Conservation (phyloP, 768 basidiomycete species). For the Phaeotremella skinneri region DNA sequence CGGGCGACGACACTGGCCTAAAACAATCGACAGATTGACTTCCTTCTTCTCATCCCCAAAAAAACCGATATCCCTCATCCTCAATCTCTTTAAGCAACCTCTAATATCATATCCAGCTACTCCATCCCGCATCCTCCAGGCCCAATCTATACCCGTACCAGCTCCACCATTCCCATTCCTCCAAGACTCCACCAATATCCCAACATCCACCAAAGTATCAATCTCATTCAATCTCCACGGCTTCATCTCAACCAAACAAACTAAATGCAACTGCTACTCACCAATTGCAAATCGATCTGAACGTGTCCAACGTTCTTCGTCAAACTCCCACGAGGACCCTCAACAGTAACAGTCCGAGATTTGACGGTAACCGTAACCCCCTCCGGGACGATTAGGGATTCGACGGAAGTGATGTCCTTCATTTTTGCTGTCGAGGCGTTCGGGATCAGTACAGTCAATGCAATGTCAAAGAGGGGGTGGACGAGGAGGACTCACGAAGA, state of each 20-base stretch:
- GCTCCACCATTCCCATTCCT: background rate
- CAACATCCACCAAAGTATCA: background rate
- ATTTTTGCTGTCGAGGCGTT: slow-evolving; percentile 36
- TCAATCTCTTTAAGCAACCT: background rate
- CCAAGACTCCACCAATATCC: background rate
- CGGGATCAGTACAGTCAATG: background rate
- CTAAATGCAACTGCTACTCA: slow-evolving; percentile 29
- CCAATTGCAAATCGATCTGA: slow-evolving; percentile 53
- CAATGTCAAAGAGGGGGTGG: background rate
- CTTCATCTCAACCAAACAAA: background rate
- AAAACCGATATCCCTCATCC: background rate
- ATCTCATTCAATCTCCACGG: background rate
- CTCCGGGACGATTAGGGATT: slow-evolving; percentile 55
- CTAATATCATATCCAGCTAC: background rate
- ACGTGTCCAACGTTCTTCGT: slow-evolving; percentile 65
- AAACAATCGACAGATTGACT: too few species aligned
- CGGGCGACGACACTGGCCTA: too few species aligned
- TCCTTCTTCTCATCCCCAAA: background rate
- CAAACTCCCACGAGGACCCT: slow-evolving; percentile 87
- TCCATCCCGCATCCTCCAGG: background rate
- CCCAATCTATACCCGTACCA: background rate
- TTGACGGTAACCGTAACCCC: slow-evolving; percentile 83
- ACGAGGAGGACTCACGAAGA: background rate
- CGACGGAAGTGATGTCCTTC: slow-evolving; percentile 52
- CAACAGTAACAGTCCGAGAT: slow-evolving; percentile 85